Percentiles rank a stretch among this genome's conserved stretches.
These are phyloP conservation scores for Viridothelium virens DNA, from an alignment of 495 filamentous ascomycete genomes.

Conservation along the genomic window DNA sequence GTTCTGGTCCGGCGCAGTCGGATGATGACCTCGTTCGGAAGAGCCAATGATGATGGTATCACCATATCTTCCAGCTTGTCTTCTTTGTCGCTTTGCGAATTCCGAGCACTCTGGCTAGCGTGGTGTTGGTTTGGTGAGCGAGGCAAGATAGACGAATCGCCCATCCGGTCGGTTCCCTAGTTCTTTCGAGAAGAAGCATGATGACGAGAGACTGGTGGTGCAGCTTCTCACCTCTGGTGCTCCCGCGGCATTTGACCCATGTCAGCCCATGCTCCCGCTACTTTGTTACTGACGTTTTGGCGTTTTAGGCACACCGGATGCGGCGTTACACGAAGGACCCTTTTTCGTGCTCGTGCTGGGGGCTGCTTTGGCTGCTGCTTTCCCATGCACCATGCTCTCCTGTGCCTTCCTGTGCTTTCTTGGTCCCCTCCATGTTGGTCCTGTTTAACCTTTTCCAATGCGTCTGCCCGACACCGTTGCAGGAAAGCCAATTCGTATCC, in stretches of 20 bases:
- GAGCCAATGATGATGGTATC: no score
- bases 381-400: neutral
- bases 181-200: no score
- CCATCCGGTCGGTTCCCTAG: neutral
- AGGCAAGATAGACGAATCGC: neutral
- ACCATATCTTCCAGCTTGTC: neutral
- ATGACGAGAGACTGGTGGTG: no score
- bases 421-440: neutral
- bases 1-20: no score
- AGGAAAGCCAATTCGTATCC: neutral
- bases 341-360: no score
- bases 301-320: no score
- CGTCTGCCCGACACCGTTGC: neutral
- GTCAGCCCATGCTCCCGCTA: no score
- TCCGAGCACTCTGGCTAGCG: neutral
- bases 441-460: neutral
- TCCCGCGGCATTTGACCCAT: no score
- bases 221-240: no score
- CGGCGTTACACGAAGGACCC: no score
- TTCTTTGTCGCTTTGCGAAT: neutral
- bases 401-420: neutral
- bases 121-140: neutral
- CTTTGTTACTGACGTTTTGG: no score
- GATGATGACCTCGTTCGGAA: no score
- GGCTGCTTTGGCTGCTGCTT: neutral